Percentiles rank a stretch among this genome's conserved stretches.
phyloP scores from a whole-genome alignment of 1,139 yeast species.

The Yueomyces sp. region DNA sequence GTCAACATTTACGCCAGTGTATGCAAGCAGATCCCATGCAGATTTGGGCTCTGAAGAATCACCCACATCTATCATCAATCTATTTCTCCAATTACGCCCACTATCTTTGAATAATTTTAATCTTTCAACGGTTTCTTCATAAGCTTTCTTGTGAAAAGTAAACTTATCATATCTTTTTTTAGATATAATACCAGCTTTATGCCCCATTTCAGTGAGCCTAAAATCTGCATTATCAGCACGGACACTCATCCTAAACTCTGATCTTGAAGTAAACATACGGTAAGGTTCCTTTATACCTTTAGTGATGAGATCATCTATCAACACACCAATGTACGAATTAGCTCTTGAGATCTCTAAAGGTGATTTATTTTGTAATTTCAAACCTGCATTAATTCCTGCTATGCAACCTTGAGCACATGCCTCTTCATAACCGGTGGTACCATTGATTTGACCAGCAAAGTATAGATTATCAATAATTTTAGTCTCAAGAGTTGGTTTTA shows the following conservation, averaged over 20 bases:
- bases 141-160: conserved; percentile 33
- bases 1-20: conserved; percentile 27
- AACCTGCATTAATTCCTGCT: conserved; percentile 84
- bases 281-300: conserved; percentile 97
- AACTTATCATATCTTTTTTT: conserved; percentile 45
- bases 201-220: conserved; percentile 64
- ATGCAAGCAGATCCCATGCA: conserved; percentile 44
- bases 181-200: conserved; percentile 52
- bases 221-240: conserved; percentile 91
- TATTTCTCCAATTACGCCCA: conserved; percentile 49
- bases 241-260: conserved; percentile 81
- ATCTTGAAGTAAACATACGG: conserved; percentile 93
- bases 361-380: conserved; percentile 26
- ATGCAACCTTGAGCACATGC: conserved; percentile 95
- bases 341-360: conserved; percentile 53
- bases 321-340: conserved; percentile 84
- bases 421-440: conserved; percentile 98
- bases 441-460: conserved; percentile 95
- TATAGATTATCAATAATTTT: conserved; percentile 66
- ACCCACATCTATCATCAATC: conserved; percentile 26
- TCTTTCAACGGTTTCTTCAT: conserved; percentile 32
- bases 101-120: conserved; percentile 37
- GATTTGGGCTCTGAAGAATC: conserved; percentile 36
- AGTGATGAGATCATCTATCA: conserved; percentile 86
- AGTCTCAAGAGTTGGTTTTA: conserved; percentile 68